These are phyloP conservation scores for Solanum hybrid DNA, from an alignment of 305 asterid genomes.

Conservation along the genomic window DNA sequence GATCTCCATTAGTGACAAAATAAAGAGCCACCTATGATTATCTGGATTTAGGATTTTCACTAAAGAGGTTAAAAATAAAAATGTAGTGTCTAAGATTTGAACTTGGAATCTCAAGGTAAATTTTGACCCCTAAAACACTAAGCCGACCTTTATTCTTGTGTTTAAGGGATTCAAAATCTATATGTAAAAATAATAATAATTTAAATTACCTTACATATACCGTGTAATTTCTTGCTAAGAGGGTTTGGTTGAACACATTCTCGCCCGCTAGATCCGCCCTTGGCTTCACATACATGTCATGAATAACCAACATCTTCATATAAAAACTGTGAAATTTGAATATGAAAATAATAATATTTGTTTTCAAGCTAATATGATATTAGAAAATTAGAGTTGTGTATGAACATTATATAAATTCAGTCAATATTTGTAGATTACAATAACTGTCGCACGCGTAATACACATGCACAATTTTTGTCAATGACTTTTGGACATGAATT, in stretches of 20 bases:
- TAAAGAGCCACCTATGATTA: background rate
- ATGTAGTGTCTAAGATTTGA: background rate
- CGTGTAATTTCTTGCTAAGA: background rate
- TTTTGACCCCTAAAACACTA: background rate
- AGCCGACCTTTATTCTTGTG: background rate
- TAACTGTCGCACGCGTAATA: background rate
- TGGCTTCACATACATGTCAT: background rate
- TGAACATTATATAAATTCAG: background rate
- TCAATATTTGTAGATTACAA: background rate
- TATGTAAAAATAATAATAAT: background rate
- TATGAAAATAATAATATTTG: too few species aligned
- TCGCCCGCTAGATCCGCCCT: background rate
- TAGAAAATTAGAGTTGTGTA: background rate
- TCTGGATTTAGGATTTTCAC: background rate
- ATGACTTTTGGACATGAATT: background rate
- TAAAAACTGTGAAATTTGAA: background rate
- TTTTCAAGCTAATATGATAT: background rate
- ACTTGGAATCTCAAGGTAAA: background rate
- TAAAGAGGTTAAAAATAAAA: background rate
- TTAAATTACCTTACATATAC: background rate
- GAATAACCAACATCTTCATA: background rate
- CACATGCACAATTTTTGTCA: background rate
- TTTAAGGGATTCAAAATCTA: background rate
- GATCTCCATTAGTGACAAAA: background rate
- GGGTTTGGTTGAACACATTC: background rate